phyloP scores from a whole-genome alignment of 2,329 filamentous ascomycete genomes.

The Penicillium vulpinum region DNA sequence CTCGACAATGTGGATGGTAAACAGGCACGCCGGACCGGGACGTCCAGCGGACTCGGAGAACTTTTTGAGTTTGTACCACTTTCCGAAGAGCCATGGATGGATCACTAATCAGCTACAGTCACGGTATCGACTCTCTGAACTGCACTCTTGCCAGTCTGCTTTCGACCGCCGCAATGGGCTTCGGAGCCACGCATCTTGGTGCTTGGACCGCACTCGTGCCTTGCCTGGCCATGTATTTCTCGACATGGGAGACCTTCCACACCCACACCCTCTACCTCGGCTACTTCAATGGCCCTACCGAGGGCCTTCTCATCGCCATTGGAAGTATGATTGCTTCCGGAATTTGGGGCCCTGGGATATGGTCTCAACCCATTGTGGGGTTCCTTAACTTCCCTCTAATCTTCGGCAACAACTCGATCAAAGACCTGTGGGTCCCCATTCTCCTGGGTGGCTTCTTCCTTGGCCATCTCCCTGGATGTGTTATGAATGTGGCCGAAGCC shows the following conservation, averaged over 20 bases:
- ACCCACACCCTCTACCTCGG: constrained; percentile 96
- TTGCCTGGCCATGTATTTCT: constrained; percentile 98
- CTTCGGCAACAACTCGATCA: constrained; percentile 71
- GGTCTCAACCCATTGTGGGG: constrained; percentile 72
- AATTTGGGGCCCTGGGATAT: constrained; percentile 83
- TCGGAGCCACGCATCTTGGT: constrained; percentile 79
- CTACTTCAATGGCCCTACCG: constrained; percentile 95
- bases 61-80: constrained; percentile 72
- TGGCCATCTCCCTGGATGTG: constrained; percentile 83
- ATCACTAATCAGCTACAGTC: constrained; percentile 49
- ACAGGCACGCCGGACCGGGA: constrained; percentile 90
- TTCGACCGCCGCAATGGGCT: constrained; percentile 88
- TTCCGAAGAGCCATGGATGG: constrained; percentile 7
- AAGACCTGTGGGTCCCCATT: constrained; percentile 82
- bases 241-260: constrained; percentile 99
- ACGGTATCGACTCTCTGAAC: constrained; percentile 97
- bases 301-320: constrained; percentile 88
- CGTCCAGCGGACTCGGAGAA: constrained; percentile 90
- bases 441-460: constrained; percentile 66
- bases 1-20: constrained; percentile 99
- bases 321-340: constrained; percentile 83
- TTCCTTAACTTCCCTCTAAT: constrained; percentile 64
- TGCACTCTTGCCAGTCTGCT: constrained; percentile 90
- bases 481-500: constrained; percentile 79
- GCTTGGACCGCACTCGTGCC: constrained; percentile 90